phyloP scores from a whole-genome alignment of 2,329 filamentous ascomycete species.

The Boeremia lycopersici region DNA sequence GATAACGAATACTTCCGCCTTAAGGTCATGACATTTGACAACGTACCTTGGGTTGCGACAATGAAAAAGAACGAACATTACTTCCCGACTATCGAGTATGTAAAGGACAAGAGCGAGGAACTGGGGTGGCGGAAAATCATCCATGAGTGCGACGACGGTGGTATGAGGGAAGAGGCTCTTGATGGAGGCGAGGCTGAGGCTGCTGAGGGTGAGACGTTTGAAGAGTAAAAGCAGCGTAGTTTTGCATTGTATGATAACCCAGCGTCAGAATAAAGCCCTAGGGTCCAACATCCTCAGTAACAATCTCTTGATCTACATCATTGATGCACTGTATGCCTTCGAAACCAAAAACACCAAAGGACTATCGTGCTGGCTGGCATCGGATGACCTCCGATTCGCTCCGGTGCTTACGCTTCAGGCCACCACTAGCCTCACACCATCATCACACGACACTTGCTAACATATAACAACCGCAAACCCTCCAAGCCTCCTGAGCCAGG shows the following conservation, averaged over 20 bases:
- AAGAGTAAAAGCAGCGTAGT: constrained; percentile 16
- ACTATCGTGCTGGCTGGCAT: background rate
- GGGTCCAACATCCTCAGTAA: background rate
- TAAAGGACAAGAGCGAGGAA: constrained; percentile 60
- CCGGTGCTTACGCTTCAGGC: background rate
- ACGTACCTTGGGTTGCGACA: constrained; percentile 98
- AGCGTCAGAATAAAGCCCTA: background rate
- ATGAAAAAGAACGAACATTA: constrained; percentile 99
- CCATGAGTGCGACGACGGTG: constrained; percentile 56
- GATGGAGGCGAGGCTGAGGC: constrained; percentile 38
- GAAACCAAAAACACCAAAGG: background rate
- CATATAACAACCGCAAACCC: background rate
- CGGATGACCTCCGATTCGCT: background rate
- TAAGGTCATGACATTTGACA: constrained; percentile 97
- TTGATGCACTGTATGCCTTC: background rate
- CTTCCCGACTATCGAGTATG: constrained; percentile 70
- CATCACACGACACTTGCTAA: background rate
- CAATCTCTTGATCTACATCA: background rate
- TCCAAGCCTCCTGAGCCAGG: background rate
- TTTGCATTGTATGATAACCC: background rate
- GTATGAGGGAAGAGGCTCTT: constrained; percentile 40
- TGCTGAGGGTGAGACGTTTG: constrained; percentile 31
- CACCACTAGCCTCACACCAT: background rate
- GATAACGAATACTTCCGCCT: constrained; percentile 98
- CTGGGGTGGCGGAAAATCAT: constrained; percentile 65